These are phyloP conservation scores for Perkinsus marinus DNA, from an alignment of 169 alveolate genomes.

Conservation along the genomic window DNA sequence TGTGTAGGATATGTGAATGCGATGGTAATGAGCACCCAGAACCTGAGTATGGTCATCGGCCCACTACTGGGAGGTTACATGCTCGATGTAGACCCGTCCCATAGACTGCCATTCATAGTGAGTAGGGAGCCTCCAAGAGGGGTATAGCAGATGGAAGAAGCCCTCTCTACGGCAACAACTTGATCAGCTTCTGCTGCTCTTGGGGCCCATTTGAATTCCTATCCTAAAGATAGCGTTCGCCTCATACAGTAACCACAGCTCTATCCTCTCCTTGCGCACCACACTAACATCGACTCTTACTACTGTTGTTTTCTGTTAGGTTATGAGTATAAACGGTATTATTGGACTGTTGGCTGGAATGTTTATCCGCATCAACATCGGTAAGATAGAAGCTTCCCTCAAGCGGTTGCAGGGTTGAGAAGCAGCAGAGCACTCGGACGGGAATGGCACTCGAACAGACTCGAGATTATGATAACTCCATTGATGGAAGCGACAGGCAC, in stretches of 20 bases:
- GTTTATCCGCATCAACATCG: not conserved
- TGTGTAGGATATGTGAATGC: not conserved
- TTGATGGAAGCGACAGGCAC: too few species aligned
- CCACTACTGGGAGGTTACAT: not conserved
- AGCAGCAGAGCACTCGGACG: not conserved
- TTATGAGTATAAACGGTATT: not conserved
- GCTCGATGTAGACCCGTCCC: not conserved
- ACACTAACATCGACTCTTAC: not conserved
- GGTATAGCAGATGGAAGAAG: too few species aligned
- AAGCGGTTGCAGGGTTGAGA: not conserved
- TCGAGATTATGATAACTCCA: too few species aligned
- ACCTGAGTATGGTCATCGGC: not conserved
- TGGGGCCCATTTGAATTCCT: too few species aligned
- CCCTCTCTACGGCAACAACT: too few species aligned
- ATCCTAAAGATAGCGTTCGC: too few species aligned
- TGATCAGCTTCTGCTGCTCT: too few species aligned
- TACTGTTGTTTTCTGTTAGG: not conserved
- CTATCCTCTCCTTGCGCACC: not conserved
- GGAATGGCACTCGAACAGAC: too few species aligned
- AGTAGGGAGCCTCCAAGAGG: not conserved
- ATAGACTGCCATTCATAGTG: not conserved
- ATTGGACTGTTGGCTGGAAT: not conserved
- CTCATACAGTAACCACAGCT: not conserved
- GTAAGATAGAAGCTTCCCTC: not conserved
- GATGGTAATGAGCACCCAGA: not conserved